Evolutionary conservation across 306 rosid genomes (phyloP), one percentile per base, ranked within the genome.

Genomic region (Lathyrus oleraceus): DNA sequence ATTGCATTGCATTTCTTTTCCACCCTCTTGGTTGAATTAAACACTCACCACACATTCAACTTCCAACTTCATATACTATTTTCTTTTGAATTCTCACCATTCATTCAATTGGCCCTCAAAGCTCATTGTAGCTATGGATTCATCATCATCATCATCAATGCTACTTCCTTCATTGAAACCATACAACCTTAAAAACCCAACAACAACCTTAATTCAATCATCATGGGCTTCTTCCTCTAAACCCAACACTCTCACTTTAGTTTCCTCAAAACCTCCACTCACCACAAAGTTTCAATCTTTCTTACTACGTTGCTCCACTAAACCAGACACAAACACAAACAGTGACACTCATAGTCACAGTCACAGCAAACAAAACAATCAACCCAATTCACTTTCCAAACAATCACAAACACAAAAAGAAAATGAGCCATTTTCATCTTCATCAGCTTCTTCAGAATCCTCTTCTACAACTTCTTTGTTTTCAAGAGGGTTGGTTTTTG

Each of bases 401-500:
- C 10, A 66, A 5, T 39, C 85, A 2, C 60, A 65, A 9, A 61
- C 84, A 52, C 63, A 20, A 20, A 10, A 59, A 59, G 27, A 65
- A 65, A 69, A n/a, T 51, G 79, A 64, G 53, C 39, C 65, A 11
- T 16, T 66, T 67, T 78, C 86, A 57, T 47, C 84, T 65, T 43
- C 81, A 19, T 19, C 64, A 8, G 14, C 57, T 45, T 71, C 61
- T 56, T 71, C 53, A 38, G n/a, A 23, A 0, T 14, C 65, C 10
- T 20, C 71, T 6, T 69, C 48, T 6, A 5, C 38, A 8, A 12
- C 35, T 17, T 73, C 63, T 30, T 76, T 83, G 13, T 72, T 72
- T 4, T 81, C 80, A 13, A 67, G 80, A 44, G 97, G 97, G 14
- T 79, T 88, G 82, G 88, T 87, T 67, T 84, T 91, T 64, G 82